phyloP scores from a whole-genome alignment of 2,329 filamentous ascomycete species.

The Epichloe brachyelytri region DNA sequence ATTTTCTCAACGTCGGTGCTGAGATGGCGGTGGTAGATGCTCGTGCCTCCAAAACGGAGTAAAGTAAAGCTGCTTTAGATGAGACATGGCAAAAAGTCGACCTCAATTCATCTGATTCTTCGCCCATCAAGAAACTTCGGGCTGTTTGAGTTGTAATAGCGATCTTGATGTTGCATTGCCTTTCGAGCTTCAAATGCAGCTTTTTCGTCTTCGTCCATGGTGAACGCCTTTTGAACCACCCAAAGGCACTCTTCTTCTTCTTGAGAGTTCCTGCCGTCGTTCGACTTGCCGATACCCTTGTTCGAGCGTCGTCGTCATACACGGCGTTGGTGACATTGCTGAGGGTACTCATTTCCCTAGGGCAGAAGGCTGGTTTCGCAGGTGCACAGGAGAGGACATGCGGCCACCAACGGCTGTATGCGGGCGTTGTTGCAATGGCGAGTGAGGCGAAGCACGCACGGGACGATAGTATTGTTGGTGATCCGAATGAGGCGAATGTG shows the following conservation, averaged over 20 bases:
- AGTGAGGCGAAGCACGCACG: slow-evolving; percentile 49
- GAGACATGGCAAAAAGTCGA: too few relatives aligned
- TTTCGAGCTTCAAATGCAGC: slow-evolving; percentile 44
- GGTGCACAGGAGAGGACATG: slow-evolving; percentile 23
- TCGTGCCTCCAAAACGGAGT: too few relatives aligned
- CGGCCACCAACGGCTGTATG: slow-evolving; percentile 34
- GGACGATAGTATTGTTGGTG: slow-evolving; percentile 44
- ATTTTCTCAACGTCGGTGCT: not conserved
- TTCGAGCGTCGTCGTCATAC: slow-evolving; percentile 22
- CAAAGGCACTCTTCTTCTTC: slow-evolving; percentile 55
- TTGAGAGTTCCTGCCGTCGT: slow-evolving; percentile 34
- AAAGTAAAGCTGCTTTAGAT: too few relatives aligned
- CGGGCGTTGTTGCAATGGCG: slow-evolving; percentile 46
- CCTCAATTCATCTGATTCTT: slow-evolving; percentile 22
- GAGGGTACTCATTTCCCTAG: slow-evolving; percentile 44
- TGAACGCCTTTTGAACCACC: slow-evolving; percentile 58
- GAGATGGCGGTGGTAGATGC: not conserved
- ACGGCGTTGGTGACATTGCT: slow-evolving; percentile 40
- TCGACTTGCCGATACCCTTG: slow-evolving; percentile 14
- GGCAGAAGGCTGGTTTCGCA: slow-evolving; percentile 38
- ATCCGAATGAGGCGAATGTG: slow-evolving; percentile 23
- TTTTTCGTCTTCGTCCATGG: slow-evolving; percentile 50
- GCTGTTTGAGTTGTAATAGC: slow-evolving; percentile 37
- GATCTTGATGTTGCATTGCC: slow-evolving; percentile 29
- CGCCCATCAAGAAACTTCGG: slow-evolving; percentile 45